Base-by-base conservation (phyloP, 2,329 filamentous ascomycete species). In the Tolypocladium guangdongense region DNA sequence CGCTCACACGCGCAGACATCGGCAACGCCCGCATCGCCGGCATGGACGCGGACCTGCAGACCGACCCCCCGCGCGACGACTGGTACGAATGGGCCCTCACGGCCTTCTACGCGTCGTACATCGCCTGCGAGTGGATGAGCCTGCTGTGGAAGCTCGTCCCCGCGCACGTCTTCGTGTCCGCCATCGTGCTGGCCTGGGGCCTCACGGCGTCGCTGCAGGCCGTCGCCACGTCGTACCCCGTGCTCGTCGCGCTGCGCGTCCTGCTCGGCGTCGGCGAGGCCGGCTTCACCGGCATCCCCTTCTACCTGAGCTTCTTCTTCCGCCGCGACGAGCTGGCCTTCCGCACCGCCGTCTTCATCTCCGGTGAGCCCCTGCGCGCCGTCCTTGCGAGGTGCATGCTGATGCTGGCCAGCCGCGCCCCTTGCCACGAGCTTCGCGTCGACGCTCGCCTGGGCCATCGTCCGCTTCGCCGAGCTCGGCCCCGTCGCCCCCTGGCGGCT, bases 401-500 rank as follows among this genome's bases (percentile, higher is more conserved):
- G n/a, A 22, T 7, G 4, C n/a, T 43, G 38, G 35, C 30, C 22
- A 61, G 91, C 93, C 58, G 90, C 90, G 1, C 81, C 81, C 1
- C 76, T 95, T 4, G 89, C 90, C 2, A 93, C 88, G 43, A 85
- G 84, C 1, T 71, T 95, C 64, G 88, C 89, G 0, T 88, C 88
- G 39, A 85, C 80, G 10, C 74, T 96, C 4, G 90, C 90, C 8
- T 90, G 86, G 84, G 63, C 83, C 24, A 92, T 96, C 57, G 79
- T 90, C 50, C 83, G 81, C 61, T 62, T 90, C 16, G 88, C 82
- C 50, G 71, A 80, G 49, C 63, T 76, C 56, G 74, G 80, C 1
- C 86, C 86, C 18, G 84, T 95, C 50, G 87, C 88, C 0, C 82
- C 87, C 4, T 95, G 90, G 90, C 80, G 90, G n/a, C 77, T 91